Base-by-base conservation (phyloP, 331 rosid genomes). In the Phaseolus coccineus region DNA sequence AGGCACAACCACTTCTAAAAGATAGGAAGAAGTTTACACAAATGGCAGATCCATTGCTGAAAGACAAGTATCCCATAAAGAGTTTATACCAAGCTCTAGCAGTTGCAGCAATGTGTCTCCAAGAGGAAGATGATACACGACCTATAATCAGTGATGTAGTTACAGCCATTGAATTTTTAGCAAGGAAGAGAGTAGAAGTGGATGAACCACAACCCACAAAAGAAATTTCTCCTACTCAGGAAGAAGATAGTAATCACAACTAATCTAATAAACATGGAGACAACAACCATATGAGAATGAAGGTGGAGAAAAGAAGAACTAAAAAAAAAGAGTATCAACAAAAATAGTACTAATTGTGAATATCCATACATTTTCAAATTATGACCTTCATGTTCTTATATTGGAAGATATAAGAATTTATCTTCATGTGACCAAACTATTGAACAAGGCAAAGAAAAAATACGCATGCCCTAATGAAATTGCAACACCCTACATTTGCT, bases 101-200 rank as follows among this genome's bases (percentile, higher is more conserved):
- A 72, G 89, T 92, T 13, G 97, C 97, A 76, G 97, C 97, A 40
- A 92, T 94, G 97, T 94, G 98, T 80, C 94, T 94, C 7, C 97
- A 92, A 81, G 98, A 92, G 51, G 97, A 94, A 85, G 95, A 93
- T 16, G 76, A 69, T 8, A 92, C 93, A 0, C 65, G 98, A 30
- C 98, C 98, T 56, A 71, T 91, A 66, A 91, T 94, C 58, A 94
- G 97, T 25, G 97, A 94, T 5, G 98, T 92, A 16, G 98, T 91
- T 39, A 92, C 94, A 1, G 98, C 98, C 40, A 78, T 94, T 13
- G 90, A 88, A 15, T 94, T 87, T 67, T 81, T 94, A 62, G 76
- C 77, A 44, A 73, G 19, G 62, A 83, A 82, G 73, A 77, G 40
- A 57, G 44, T 37, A 39, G 89, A 71, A 6, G 81, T 0, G 15